phyloP scores from a whole-genome alignment of 352 stramenopile species.

The Pythium aphanidermatum region DNA sequence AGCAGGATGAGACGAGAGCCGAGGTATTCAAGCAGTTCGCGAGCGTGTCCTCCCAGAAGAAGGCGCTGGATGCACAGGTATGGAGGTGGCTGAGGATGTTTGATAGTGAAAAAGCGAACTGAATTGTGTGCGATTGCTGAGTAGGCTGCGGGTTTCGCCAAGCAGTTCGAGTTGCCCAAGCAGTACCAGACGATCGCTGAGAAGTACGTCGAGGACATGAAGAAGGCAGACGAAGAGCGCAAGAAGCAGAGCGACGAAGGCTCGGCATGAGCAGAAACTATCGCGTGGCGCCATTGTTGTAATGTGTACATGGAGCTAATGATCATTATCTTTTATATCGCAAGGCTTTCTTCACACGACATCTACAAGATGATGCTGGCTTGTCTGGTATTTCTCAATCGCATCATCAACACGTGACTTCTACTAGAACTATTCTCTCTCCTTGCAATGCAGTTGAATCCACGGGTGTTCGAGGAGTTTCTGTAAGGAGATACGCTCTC shows the following conservation, averaged over 20 bases:
- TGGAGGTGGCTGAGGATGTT: neutral
- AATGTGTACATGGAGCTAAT: no score
- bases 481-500: conserved; percentile 89
- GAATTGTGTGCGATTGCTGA: conserved; percentile 1
- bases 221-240: conserved; percentile 19
- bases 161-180: conserved; percentile 71
- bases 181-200: conserved; percentile 67
- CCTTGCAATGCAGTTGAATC: conserved; percentile 80
- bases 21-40: conserved; percentile 59
- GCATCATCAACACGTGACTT: neutral
- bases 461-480: conserved; percentile 94
- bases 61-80: conserved; percentile 58
- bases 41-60: conserved; percentile 49
- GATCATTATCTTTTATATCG: no score
- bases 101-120: neutral
- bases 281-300: no score
- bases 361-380: no score
- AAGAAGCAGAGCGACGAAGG: no score
- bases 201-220: conserved; percentile 31
- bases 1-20: conserved; percentile 42
- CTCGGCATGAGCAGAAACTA: no score
- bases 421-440: conserved; percentile 7
- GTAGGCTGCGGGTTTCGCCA: conserved; percentile 56
- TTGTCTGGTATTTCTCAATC: neutral
- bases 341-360: no score